A percentile compares a stretch with the other conserved stretches of the same genome.
Conservation (phyloP, 1,284 basidiomycete genomes). For the Ceratobasidium theobromae region DNA sequence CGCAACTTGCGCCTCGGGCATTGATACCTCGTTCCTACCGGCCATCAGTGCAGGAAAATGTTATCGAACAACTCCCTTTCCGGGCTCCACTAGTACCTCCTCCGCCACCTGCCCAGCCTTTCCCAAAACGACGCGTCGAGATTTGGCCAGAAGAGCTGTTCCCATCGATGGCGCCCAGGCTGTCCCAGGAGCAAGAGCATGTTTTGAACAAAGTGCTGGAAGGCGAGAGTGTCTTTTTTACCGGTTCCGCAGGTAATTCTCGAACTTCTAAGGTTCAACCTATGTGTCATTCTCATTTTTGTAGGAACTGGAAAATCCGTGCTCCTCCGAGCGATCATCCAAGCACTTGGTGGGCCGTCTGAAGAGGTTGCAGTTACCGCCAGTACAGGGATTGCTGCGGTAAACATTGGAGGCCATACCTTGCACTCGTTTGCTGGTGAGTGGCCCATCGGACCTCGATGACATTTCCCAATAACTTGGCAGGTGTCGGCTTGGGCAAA, state of each 20-base stretch:
- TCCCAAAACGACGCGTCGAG: background rate
- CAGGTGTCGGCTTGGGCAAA: conserved; percentile 68
- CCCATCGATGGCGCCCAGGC: conserved; percentile 32
- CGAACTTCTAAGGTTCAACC: background rate
- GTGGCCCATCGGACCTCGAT: background rate
- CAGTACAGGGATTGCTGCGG: conserved; percentile 60
- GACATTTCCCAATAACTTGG: background rate
- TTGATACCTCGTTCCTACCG: background rate
- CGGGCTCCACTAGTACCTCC: too few species aligned
- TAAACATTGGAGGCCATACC: conserved; percentile 59
- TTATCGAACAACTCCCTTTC: too few species aligned
- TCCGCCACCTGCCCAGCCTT: too few species aligned
- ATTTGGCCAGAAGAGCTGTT: background rate
- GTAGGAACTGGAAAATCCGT: conserved; percentile 61
- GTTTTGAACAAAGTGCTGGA: conserved; percentile 74
- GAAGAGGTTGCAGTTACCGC: conserved; percentile 54
- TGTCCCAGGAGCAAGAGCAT: conserved; percentile 72
- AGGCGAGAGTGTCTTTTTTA: conserved; percentile 87
- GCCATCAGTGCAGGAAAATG: background rate
- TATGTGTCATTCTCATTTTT: background rate
- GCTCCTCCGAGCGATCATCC: conserved; percentile 56
- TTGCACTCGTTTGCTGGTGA: conserved; percentile 57
- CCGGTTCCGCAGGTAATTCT: conserved; percentile 89
- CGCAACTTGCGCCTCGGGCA: conserved; percentile 20
- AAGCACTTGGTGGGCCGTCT: conserved; percentile 48